Base-by-base conservation (phyloP, 2,329 filamentous ascomycete genomes). In the Leptographium lundbergii region DNA sequence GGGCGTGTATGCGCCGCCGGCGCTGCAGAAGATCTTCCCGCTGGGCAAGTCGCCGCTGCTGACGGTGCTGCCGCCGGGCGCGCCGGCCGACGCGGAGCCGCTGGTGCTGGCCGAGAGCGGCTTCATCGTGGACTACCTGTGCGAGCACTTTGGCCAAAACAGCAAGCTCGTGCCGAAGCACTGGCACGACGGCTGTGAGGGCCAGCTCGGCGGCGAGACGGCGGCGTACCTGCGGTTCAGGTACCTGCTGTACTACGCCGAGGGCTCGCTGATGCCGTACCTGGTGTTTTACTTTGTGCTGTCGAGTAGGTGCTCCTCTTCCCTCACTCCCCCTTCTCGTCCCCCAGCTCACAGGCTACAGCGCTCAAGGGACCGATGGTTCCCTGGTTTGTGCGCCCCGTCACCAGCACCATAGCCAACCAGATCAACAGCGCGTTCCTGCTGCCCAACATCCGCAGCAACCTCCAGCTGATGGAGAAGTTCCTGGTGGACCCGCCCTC, bases 1-100 rank as follows among this genome's bases (percentile, higher is more conserved):
- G 61, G 54, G 51, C 66, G n/a, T 11, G 32, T 76, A 88, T n/a
- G 91, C 91, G 1, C 89, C 89, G 4, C 75, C 82, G 0, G 86
- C 88, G 66, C 79, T 96, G 53, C 85, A 87, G 67, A 78, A 89
- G 63, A 73, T 95, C 45, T 90, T 96, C 67, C 87, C 89, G 0
- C 78, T 96, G 4, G 92, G 92, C 62, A 96, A 96, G 70, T 91
- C 89, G 1, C 92, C 92, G 0, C 74, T 92, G 50, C 74, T 97
- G 63, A 81, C 81, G 10, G 76, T 96, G 65, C 74, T 72, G n/a
- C 69, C 75, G 0, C 65, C 73, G 0, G 72, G 66, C 4, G 57
- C 27, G 3, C 51, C 54, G 5, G 29, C 50, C 17, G 53, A 36
- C 19, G 57, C 65, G 6, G 69, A 79, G 64, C 75, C 79, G 2